Conservation (phyloP, 257 asterid genomes). For the Prunella vulgaris region DNA sequence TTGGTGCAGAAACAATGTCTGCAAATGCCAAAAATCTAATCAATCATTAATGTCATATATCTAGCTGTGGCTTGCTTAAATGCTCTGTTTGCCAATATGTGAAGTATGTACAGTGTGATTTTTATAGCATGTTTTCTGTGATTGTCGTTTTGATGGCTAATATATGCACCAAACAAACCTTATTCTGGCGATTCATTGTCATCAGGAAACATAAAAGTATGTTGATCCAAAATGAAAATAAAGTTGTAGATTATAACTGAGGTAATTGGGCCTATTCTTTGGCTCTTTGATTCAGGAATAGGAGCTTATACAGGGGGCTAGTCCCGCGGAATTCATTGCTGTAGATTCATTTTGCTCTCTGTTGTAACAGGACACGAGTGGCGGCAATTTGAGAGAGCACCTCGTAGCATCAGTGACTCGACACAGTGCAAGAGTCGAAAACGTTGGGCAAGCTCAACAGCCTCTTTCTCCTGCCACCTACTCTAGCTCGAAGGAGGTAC, state of each 20-base stretch:
- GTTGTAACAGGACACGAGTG: slow-evolving; percentile 35
- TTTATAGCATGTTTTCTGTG: neutral
- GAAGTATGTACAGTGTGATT: neutral
- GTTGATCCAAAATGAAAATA: neutral
- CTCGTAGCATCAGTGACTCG: slow-evolving; percentile 32
- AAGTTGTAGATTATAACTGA: neutral
- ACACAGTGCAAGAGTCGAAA: slow-evolving; percentile 30
- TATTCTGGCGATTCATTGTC: neutral
- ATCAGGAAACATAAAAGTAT: too few species aligned
- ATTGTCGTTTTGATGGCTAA: neutral
- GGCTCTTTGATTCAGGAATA: neutral
- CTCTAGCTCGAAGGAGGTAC: slow-evolving; percentile 75
- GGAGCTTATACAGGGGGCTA: neutral
- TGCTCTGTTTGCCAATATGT: neutral
- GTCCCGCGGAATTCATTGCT: neutral
- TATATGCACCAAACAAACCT: too few species aligned
- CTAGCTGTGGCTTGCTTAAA: neutral
- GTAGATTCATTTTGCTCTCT: slow-evolving; percentile 10
- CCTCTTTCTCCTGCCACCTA: slow-evolving; percentile 55
- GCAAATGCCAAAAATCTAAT: neutral
- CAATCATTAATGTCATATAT: neutral
- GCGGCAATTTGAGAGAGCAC: slow-evolving; percentile 29
- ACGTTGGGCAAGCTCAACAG: slow-evolving; percentile 35
- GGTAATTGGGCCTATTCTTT: neutral
- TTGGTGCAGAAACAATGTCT: too few species aligned